phyloP scores from a whole-genome alignment of 148 eudicot genomes.

The Salicornia ramosissima region DNA sequence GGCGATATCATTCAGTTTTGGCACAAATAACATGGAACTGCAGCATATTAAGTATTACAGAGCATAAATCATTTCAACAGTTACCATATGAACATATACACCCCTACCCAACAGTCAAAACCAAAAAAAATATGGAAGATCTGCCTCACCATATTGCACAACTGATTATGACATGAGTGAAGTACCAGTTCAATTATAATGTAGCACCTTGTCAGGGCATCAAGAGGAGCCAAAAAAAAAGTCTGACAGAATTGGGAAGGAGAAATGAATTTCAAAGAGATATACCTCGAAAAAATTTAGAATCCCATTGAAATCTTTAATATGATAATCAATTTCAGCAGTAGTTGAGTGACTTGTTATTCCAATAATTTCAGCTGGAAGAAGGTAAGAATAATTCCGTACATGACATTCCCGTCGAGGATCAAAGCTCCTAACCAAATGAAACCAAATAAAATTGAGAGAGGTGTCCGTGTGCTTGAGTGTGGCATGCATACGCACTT shows the following conservation, averaged over 20 bases:
- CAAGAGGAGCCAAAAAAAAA: background rate
- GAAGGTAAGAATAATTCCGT: slow-evolving; percentile 81
- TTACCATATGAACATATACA: background rate
- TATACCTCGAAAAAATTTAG: slow-evolving; percentile 69
- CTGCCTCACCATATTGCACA: background rate
- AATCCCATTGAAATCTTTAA: slow-evolving; percentile 60
- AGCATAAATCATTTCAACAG: background rate
- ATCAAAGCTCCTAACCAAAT: slow-evolving; percentile 62
- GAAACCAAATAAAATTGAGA: background rate
- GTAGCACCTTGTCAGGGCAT: background rate
- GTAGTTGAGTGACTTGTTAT: slow-evolving; percentile 41
- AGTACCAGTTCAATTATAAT: background rate
- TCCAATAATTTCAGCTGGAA: slow-evolving; percentile 82
- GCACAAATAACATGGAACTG: background rate
- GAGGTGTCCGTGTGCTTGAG: background rate
- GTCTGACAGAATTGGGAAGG: background rate
- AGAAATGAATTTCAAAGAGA: slow-evolving; percentile 6
- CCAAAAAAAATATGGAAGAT: background rate
- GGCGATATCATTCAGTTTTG: background rate
- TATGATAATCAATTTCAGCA: slow-evolving; percentile 53
- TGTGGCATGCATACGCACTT: background rate
- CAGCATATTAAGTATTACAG: background rate
- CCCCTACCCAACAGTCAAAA: background rate
- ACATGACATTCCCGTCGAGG: slow-evolving; percentile 77
- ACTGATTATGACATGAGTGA: background rate